phyloP scores from a whole-genome alignment of 345 rosid genomes.

The Eucalyptus guilfoylei region DNA sequence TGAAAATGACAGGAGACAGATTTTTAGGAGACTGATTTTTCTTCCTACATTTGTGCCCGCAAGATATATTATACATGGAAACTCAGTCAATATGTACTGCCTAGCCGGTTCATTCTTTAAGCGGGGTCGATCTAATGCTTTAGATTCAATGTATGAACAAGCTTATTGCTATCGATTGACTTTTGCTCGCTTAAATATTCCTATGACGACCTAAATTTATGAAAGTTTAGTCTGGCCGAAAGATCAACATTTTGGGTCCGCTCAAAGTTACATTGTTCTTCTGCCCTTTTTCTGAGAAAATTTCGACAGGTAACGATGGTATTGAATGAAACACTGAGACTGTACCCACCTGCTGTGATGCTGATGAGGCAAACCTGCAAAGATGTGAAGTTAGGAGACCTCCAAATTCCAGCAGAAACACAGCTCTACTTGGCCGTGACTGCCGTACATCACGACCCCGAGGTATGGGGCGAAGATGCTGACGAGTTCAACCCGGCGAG shows the following conservation, averaged over 20 bases:
- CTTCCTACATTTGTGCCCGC: background rate
- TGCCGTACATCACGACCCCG: slow-evolving; percentile 49
- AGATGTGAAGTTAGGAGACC: slow-evolving; percentile 37
- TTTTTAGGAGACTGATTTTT: background rate
- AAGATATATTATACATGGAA: background rate
- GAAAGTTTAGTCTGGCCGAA: background rate
- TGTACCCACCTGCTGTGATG: slow-evolving; percentile 59
- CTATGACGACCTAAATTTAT: background rate
- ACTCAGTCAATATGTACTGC: background rate
- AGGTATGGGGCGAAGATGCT: slow-evolving; percentile 66
- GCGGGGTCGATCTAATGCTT: background rate
- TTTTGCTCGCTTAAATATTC: background rate
- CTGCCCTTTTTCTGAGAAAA: background rate
- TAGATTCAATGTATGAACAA: background rate
- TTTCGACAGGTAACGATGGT: slow-evolving; percentile 44
- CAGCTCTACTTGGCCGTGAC: slow-evolving; percentile 32
- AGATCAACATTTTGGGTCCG: background rate
- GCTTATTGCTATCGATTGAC: background rate
- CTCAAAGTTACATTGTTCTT: background rate
- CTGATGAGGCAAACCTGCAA: slow-evolving; percentile 27
- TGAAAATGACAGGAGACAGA: background rate
- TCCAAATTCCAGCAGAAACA: slow-evolving; percentile 52
- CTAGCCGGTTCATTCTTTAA: background rate
- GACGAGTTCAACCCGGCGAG: slow-evolving; percentile 55
- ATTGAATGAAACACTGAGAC: slow-evolving; percentile 59